Percentiles rank a stretch among this genome's conserved stretches.
phyloP scores from a whole-genome alignment of 768 basidiomycete genomes.

The Trametes villosa region DNA sequence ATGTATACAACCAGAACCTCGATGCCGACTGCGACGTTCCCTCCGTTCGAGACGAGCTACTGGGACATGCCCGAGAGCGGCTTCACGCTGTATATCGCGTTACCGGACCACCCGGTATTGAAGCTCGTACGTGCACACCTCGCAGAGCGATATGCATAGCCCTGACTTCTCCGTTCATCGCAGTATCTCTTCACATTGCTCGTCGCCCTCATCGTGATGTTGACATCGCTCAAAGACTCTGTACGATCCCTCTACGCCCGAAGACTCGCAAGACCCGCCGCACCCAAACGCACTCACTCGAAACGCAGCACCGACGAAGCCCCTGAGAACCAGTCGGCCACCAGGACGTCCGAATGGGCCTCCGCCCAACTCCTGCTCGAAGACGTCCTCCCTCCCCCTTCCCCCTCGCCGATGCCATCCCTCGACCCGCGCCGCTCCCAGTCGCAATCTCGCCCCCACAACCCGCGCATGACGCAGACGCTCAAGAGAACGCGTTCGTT shows the following conservation, averaged over 20 bases:
- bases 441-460: background rate
- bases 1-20: background rate
- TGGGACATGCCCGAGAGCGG: background rate
- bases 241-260: too few species aligned
- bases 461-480: background rate
- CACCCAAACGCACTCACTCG: too few species aligned
- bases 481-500: background rate
- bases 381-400: too few species aligned
- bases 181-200: background rate
- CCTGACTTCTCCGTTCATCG: background rate
- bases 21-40: background rate
- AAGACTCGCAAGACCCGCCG: too few species aligned
- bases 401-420: background rate
- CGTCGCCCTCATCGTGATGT: too few species aligned
- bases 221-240: too few species aligned
- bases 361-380: too few species aligned
- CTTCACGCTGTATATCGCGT: background rate
- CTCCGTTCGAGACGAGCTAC: background rate
- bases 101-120: background rate
- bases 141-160: background rate
- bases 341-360: too few species aligned
- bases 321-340: too few species aligned
- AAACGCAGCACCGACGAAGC: too few species aligned
- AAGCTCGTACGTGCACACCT: background rate
- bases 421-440: background rate